Evolutionary conservation across 441 rosid species (phyloP), one percentile per base, ranked within the genome.

Genomic region (Manihot esculenta): DNA sequence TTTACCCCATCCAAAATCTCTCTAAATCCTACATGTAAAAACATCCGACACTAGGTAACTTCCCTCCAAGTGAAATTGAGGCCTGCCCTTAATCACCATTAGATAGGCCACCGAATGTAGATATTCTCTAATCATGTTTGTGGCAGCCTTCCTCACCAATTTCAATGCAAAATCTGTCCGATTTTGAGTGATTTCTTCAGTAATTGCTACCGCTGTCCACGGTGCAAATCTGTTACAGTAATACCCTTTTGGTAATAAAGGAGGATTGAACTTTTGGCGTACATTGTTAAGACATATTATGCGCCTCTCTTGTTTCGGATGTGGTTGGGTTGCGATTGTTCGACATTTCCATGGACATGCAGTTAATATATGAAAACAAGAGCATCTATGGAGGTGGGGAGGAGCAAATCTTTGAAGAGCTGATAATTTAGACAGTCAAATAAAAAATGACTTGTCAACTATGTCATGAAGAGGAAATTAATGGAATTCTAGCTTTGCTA

Each of bases 261-360:
- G 78, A 0, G 86, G 85, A 41, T 76, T 55, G 21, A 84, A 53
- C n/a, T 75, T 84, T 11, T 70, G 17, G 10, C 88, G 86, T 0
- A 80, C 67, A 60, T 82, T 84, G 7, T 54, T 10, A 23, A 72
- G 0, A 59, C 67, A 68, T 0, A 77, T 45, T 6, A 84, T 13
- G 1, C 91, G 80, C 72, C 79, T 80, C 56, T 77, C 79, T 7
- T 81, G 80, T 4, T 59, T 7, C 0, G 86, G 84, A 26, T 81
- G 74, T 1, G 76, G 82, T 1, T 26, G 68, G 55, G 85, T 45
- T 0, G 90, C 87, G 0, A 62, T 24, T 0, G 89, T 87, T 0
- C 88, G 84, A 58, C 84, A 82, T 7, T 81, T 85, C 91, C 88
- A 88, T 9, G 85, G 56, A 63, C 79, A 87, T 12, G 88, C 87